Evolutionary conservation across 768 basidiomycete genomes (phyloP), one percentile per base, ranked within the genome.

Genomic region (Lentinula aciculospora): DNA sequence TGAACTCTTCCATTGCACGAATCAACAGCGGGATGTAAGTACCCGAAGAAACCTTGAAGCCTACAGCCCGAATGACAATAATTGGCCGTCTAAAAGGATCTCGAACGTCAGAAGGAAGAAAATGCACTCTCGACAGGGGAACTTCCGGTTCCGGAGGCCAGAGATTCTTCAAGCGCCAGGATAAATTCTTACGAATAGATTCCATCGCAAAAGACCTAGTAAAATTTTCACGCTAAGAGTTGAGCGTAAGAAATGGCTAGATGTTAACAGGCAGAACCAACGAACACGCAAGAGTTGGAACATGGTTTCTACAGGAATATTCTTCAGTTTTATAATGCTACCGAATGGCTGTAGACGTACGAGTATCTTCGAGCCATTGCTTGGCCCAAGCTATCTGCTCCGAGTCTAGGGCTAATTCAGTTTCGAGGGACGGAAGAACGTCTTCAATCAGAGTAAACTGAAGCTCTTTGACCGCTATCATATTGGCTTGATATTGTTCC

Each of bases 61-160:
- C 68, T 1, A 74, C 66, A 4, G 80, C 71, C 62, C 75, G 74
- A 60, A 89, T 63, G 27, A 88, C 67, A 56, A 90, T 67, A 23
- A 89, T 77, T 3, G 89, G 89, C 34, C 85, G 79, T 37, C 84
- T 82, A 58, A 85, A 78, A 9, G 83, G 82, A 68, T 90, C 89
- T 37, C 69, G 71, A 56, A 77, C 72, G 28, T 71, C 67, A 44
- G 69, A 63, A 4, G 88, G 86, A 53, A 89, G 78, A 63, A 81
- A 84, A 46, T 73, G 76, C 36, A 88, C 63, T 57, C 72, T 73
- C 46, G 73, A 71, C 47, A 73, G 64, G 57, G 58, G 63, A 58
- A 61, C 60, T 51, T 62, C 66, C 56, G 66, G 65, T 56, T 62
- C 62, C 57, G 64, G 62, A 29, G 74, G 76, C 73, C 72, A 71